phyloP scores from a whole-genome alignment of 768 basidiomycete genomes.

The Terana coerulea region DNA sequence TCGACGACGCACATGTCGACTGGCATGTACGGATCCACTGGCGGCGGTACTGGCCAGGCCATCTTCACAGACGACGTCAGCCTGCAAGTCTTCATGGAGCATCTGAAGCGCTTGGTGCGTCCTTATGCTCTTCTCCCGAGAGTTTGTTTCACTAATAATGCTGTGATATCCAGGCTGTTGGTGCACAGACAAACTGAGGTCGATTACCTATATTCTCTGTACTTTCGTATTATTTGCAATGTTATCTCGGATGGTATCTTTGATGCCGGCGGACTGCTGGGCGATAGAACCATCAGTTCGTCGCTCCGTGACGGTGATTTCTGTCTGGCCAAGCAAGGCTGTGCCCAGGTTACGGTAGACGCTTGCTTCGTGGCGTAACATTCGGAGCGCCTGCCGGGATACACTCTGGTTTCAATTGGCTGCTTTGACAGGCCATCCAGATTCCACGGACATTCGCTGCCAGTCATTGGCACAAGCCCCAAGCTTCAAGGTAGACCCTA shows the following conservation, averaged over 20 bases:
- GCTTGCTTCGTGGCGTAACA: not conserved
- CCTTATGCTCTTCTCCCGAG: not conserved
- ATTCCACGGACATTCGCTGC: no score
- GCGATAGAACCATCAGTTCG: not conserved
- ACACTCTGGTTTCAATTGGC: no score
- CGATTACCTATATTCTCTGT: not conserved
- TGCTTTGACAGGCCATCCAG: no score
- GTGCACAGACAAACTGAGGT: constrained; percentile 58
- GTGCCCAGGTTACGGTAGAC: not conserved
- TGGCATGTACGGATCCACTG: constrained; percentile 82
- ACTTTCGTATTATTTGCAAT: not conserved
- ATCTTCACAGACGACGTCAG: constrained; percentile 99
- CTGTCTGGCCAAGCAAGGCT: not conserved
- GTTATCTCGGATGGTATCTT: not conserved
- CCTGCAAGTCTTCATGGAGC: constrained; percentile 97
- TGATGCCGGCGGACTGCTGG: not conserved
- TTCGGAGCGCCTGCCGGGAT: no score
- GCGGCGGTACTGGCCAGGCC: constrained; percentile 73
- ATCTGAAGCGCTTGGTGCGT: constrained; percentile 86
- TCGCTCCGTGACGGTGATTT: no score
- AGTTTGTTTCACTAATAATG: not conserved
- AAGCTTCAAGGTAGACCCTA: no score
- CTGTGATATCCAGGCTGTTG: constrained; percentile 47
- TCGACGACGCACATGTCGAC: constrained; percentile 96
- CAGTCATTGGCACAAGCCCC: no score